Evolutionary conservation across 352 stramenopile species (phyloP), one percentile per base, ranked within the genome.

Genomic region (Phytopythium oedochilum): DNA sequence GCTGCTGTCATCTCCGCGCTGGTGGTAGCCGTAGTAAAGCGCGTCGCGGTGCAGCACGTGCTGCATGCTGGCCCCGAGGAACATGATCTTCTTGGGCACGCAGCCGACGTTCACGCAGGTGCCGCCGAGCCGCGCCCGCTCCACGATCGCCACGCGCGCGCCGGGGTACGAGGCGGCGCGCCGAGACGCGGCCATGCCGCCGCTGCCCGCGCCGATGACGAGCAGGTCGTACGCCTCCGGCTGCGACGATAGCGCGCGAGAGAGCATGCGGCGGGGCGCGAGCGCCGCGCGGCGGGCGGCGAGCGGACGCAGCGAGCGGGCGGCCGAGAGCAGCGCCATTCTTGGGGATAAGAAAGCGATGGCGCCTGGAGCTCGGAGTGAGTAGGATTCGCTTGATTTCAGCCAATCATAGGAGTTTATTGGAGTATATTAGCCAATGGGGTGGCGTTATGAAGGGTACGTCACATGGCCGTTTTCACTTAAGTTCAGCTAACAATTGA

Each of bases 51-150:
- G 66, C 22, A 88, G 53, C 29, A 66, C 66, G 52, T 92, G 77
- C 11, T 56, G 62, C 65, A 92, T 79, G 43, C 78, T 81, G 12
- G 82, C 82, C 10, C 79, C 82, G n/a, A 84, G 60, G 57, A 78
- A 90, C 96, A 99, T 99, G 53, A 99, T 88, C 69, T 99, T 99
- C 75, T 99, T 99, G n/a, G 97, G 97, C 42, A 99, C 96, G 76
- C 97, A 99, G 53, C 97, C 96, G 1, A 99, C 95, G 69, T 99
- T 99, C 48, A 99, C 97, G 61, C 97, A 99, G n/a, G 97, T 99
- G 53, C 97, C 97, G 48, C 95, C 97, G 49, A 92, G 67, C 32
- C 75, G 75, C 48, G 68, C 68, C n/a, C 84, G 76, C 71, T 99
- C 97, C 25, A 99, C 80, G 17, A 99, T 76, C 3, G 92, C 95